Evolutionary conservation across 2,329 filamentous ascomycete species (phyloP).

Genomic region (Colletotrichum gigasporum): DNA sequence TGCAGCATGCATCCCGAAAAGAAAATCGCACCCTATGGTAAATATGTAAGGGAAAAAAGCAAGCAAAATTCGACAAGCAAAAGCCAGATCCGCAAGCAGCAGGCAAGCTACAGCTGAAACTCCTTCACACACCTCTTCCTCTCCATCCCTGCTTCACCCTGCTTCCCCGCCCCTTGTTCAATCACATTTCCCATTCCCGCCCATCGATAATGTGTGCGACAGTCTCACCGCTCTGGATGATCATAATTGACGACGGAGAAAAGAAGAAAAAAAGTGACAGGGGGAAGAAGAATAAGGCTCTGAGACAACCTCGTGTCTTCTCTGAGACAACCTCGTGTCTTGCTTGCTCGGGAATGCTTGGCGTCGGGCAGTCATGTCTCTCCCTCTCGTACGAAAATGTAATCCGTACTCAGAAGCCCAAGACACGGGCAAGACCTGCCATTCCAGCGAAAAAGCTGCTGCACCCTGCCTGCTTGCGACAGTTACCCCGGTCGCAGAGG

Average conservation of each 20-base stretch:
- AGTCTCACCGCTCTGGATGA: constrained; percentile 2
- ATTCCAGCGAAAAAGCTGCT: neutral
- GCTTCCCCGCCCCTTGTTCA: neutral
- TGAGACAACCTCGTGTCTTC: neutral
- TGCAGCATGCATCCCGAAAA: constrained; percentile 20
- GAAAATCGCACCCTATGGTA: no score
- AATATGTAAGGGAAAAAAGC: neutral
- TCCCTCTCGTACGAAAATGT: neutral
- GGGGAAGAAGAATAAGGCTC: neutral
- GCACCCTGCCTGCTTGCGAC: constrained; percentile 9
- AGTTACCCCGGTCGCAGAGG: constrained; percentile 14
- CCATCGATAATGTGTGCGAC: neutral
- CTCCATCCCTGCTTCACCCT: constrained; percentile 3
- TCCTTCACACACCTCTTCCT: neutral
- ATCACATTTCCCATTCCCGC: neutral
- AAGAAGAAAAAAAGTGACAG: neutral
- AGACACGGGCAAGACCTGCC: neutral
- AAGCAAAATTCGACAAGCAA: neutral
- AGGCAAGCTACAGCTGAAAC: constrained; percentile 22
- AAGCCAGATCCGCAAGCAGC: neutral
- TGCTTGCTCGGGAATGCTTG: neutral
- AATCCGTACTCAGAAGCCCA: neutral
- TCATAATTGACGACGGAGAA: neutral
- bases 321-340: neutral
- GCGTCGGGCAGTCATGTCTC: neutral